Percentiles rank a stretch among this genome's conserved stretches.
Evolutionary conservation across 768 basidiomycete species (phyloP).

Genomic region (Nidularia sp.): DNA sequence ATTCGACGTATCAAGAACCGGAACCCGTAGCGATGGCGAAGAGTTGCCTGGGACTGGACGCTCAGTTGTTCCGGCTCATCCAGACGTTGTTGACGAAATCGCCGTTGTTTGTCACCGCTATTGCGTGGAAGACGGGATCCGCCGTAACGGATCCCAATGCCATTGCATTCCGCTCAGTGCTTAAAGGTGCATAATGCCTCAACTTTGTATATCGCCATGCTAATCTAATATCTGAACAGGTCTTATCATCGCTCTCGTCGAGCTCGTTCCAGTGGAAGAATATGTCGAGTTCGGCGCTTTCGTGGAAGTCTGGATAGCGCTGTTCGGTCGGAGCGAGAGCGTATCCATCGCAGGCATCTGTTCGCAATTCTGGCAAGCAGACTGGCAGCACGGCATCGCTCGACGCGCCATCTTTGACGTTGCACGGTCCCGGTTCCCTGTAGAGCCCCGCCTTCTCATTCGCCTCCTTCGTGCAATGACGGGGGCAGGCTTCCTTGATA

Average conservation of each 20-base stretch:
- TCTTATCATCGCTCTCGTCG: constrained; percentile 69
- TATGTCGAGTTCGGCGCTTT: constrained; percentile 71
- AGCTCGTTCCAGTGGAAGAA: constrained; percentile 72
- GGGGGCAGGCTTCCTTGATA: constrained; percentile 71
- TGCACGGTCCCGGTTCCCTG: constrained; percentile 77
- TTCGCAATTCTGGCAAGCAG: constrained; percentile 78
- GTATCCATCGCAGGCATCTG: constrained; percentile 66
- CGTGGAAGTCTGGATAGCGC: constrained; percentile 72
- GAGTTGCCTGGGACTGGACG: constrained; percentile 52
- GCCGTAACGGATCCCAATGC: constrained; percentile 73
- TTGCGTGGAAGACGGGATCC: constrained; percentile 67
- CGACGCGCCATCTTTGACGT: constrained; percentile 83
- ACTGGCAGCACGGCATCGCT: constrained; percentile 62
- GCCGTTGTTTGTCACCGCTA: constrained; percentile 71
- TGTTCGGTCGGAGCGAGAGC: constrained; percentile 75
- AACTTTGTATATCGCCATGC: not conserved
- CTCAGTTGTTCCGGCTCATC: constrained; percentile 57
- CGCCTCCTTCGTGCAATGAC: constrained; percentile 75
- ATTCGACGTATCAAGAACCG: constrained; percentile 57
- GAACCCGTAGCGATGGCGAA: constrained; percentile 54
- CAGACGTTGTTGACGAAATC: constrained; percentile 59
- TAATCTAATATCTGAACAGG: constrained; percentile 39
- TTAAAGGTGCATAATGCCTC: constrained; percentile 61
- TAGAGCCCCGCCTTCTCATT: constrained; percentile 67
- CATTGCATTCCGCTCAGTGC: constrained; percentile 72